These are phyloP conservation scores for Hypholoma sublateritium DNA, from an alignment of 768 basidiomycete genomes.

Conservation along the genomic window DNA sequence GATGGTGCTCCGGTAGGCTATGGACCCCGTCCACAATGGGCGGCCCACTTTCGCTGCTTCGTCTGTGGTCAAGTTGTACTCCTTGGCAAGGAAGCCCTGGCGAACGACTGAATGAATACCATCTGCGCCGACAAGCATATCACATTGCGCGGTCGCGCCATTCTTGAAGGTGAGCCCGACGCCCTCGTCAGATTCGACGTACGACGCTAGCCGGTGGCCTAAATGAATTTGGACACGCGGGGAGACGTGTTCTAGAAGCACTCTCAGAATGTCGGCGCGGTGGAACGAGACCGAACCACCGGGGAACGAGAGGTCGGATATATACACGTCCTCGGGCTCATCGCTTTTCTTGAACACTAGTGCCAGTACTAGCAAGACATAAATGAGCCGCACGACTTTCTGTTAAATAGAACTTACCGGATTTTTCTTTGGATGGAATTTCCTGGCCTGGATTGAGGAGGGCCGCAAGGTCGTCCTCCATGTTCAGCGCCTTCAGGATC, in stretches of 20 bases:
- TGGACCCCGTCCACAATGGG: constrained; percentile 41
- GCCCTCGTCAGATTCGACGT: constrained; percentile 26
- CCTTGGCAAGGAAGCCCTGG: constrained; percentile 18
- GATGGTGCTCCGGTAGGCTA: constrained; percentile 34
- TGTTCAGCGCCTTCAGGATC: constrained; percentile 36
- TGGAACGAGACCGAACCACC: constrained; percentile 34
- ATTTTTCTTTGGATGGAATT: neutral
- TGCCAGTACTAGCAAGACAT: neutral
- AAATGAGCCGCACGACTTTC: neutral
- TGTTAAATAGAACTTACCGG: neutral
- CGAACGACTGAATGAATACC: constrained; percentile 37
- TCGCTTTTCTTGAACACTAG: constrained; percentile 16
- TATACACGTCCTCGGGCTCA: constrained; percentile 11
- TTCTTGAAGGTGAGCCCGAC: constrained; percentile 42
- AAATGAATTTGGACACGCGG: constrained; percentile 34
- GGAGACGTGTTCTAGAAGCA: constrained; percentile 44
- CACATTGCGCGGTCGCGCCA: constrained; percentile 44
- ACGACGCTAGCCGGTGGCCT: constrained; percentile 42
- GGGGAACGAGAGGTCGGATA: constrained; percentile 9
- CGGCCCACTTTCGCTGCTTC: constrained; percentile 18
- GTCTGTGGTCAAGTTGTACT: constrained; percentile 2
- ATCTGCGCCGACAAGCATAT: constrained; percentile 45
- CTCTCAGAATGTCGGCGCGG: constrained; percentile 49
- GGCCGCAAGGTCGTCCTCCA: constrained; percentile 22
- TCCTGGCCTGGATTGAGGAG: neutral